phyloP scores from a whole-genome alignment of 345 rosid genomes.

The Linum usitatissimum region DNA sequence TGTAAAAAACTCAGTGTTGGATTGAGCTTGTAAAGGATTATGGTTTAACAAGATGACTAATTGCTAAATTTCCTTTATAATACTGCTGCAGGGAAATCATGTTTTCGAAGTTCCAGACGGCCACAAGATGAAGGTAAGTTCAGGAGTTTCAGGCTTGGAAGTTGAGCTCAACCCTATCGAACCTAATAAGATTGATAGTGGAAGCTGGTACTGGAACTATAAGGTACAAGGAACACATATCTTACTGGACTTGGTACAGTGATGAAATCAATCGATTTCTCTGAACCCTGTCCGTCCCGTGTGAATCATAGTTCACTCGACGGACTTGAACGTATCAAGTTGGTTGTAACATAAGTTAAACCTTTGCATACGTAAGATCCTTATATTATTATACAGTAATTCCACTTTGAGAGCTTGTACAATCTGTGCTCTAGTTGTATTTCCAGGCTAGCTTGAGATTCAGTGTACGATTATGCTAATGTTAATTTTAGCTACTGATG shows the following conservation, averaged over 20 bases:
- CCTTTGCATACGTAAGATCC: conserved; percentile 18
- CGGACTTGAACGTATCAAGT: conserved; percentile 7
- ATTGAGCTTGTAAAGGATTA: no score
- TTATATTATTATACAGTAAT: background rate
- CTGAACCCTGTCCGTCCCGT: conserved; percentile 1
- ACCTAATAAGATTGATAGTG: conserved; percentile 38
- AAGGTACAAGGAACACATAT: conserved; percentile 42
- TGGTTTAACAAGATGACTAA: no score
- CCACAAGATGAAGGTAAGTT: conserved; percentile 51
- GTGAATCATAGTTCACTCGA: conserved; percentile 50
- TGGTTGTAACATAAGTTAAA: conserved; percentile 39
- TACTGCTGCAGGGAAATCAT: conserved; percentile 56
- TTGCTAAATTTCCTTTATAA: background rate
- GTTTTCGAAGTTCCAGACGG: conserved; percentile 81
- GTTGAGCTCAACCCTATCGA: conserved; percentile 45
- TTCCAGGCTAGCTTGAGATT: background rate
- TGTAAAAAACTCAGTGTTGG: no score
- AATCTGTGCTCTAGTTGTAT: background rate
- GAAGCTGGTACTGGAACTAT: conserved; percentile 94
- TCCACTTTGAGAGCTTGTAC: conserved; percentile 12
- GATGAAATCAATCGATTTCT: conserved; percentile 14
- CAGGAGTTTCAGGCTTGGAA: conserved; percentile 49
- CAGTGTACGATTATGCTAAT: background rate
- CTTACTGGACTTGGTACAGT: conserved; percentile 43
- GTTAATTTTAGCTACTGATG: background rate